Conservation (phyloP, 1,284 basidiomycete genomes). For the Trichosporon inkin region DNA sequence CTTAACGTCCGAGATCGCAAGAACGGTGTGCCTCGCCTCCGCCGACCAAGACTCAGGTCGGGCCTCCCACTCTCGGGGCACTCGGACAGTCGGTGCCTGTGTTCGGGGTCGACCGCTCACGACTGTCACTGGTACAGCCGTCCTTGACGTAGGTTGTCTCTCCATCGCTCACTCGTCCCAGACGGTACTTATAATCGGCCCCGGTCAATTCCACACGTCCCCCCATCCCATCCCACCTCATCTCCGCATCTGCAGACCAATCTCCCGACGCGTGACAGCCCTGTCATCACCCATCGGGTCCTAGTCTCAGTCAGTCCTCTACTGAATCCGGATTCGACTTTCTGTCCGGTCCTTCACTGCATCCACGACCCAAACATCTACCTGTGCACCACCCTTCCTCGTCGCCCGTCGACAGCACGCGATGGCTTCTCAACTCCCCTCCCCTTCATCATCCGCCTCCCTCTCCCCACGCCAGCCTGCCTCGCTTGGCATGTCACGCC, state of each 20-base stretch:
- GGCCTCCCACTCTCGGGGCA: conserved; percentile 5
- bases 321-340: background rate
- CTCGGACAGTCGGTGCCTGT: conserved; percentile 7
- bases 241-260: no score
- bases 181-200: conserved; percentile 1
- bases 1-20: background rate
- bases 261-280: background rate
- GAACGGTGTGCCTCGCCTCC: background rate
- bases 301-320: background rate
- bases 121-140: conserved; percentile 6
- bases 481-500: conserved; percentile 15
- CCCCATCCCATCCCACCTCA: background rate
- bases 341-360: no score
- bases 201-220: background rate
- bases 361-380: background rate
- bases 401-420: background rate
- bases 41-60: background rate
- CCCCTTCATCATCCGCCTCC: conserved; percentile 17
- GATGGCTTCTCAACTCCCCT: conserved; percentile 20
- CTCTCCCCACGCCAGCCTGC: conserved; percentile 16
- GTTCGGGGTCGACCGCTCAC: conserved; percentile 7
- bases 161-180: background rate
- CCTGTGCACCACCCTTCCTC: background rate
- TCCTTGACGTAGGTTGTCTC: conserved; percentile 4
- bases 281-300: background rate